Evolutionary conservation across 345 rosid species (phyloP), one percentile per base, ranked within the genome.

Genomic region (Geranium brycei): DNA sequence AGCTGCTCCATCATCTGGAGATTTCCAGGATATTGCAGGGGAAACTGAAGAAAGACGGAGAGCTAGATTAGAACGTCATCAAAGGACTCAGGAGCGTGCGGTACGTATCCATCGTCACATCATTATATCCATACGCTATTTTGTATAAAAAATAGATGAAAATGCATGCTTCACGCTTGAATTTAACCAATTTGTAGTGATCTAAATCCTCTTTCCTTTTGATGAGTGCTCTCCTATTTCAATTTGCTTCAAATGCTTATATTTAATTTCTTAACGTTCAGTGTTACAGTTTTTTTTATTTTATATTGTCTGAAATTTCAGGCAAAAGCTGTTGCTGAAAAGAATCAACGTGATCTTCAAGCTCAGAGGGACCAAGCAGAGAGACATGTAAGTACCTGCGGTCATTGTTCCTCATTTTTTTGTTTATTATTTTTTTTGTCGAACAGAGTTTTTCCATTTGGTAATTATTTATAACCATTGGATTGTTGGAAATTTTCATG

Each of bases 51-150:
- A 93, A 72, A 82, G 99, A 71, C 77, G 97, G 32, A 85, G 84
- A 71, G 95, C 97, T 61, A 82, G 97, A 77, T 73, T 93, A 77
- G 96, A 93, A 62, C 97, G 96, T 72, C 95, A 88, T 67, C 99
- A 86, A 67, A 85, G 97, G 84, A 87, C 97, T 70, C 96, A 90
- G 73, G 99, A 93, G 83, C 89, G 99, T 17, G 97, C 97, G 73
- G 99, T 93, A 81, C 65, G 89, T 69, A 60, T 61, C 73, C 55
- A 57, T 7, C 59, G 40, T 65, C 35, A 32, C 3, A 66, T 65
- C 60, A 61, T 55, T 71, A 63, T 17, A 57, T 64, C 69, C 41
- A 41, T 74, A 63, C 58, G 23, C 31, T 28, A 15, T 74, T 51
- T 13, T 68, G 63, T 53, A 62, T 60, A 59, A 51, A 58, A 53